Conservation (phyloP, 805 yeast species). For the Vanderwaltozyma verrucispora region DNA sequence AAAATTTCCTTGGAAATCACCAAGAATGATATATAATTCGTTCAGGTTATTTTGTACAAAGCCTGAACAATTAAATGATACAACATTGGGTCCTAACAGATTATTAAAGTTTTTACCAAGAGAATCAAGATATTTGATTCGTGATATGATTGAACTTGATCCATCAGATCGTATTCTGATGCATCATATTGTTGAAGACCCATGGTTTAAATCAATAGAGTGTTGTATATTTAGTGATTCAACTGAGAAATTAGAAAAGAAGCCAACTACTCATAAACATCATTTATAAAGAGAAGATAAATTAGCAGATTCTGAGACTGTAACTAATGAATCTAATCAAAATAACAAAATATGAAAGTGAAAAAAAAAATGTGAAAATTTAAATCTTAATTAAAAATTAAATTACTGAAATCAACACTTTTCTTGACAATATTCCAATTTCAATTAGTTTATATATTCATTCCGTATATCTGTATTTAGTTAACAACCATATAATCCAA, state of each 20-base stretch:
- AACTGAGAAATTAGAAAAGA: constrained; percentile 15
- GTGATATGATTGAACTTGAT: constrained; percentile 53
- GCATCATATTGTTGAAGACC: constrained; percentile 43
- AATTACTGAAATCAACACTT: too few species aligned
- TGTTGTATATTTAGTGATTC: constrained; percentile 34
- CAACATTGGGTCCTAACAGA: constrained; percentile 58
- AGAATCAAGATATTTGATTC: constrained; percentile 50
- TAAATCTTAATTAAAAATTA: too few species aligned
- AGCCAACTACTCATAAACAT: constrained; percentile 43
- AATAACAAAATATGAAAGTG: not conserved
- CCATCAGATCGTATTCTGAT: constrained; percentile 50
- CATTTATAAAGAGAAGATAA: constrained; percentile 37
- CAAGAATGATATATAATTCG: constrained; percentile 65
- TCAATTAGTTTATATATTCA: too few species aligned
- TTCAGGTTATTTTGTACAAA: constrained; percentile 52
- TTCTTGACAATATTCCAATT: too few species aligned
- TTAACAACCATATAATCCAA: too few species aligned
- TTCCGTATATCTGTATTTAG: too few species aligned
- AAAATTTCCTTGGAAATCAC: constrained; percentile 93
- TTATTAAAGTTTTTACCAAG: constrained; percentile 62
- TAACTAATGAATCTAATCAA: not conserved
- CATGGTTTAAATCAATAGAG: constrained; percentile 49
- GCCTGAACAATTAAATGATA: constrained; percentile 33
- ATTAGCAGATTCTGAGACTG: too few species aligned
- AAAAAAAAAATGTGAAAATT: too few species aligned